These are phyloP conservation scores for Calonectria leucothoes DNA, from an alignment of 2,329 filamentous ascomycete genomes.

Conservation along the genomic window DNA sequence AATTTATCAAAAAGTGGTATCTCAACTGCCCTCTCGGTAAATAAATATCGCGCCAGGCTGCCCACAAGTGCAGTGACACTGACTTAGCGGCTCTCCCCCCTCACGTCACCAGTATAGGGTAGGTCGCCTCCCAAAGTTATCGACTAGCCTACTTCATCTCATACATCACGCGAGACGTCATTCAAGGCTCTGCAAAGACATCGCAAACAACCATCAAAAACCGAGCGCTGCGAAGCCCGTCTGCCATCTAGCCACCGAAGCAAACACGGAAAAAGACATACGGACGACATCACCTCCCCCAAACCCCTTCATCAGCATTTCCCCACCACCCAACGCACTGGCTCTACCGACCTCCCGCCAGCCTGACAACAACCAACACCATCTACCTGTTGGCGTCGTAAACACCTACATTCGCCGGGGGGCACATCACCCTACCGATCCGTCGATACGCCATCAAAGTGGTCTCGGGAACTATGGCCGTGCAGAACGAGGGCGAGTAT, in stretches of 20 bases:
- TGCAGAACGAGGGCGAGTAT: slow-evolving; percentile 65
- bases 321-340: neutral
- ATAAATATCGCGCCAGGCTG: neutral
- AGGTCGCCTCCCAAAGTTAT: neutral
- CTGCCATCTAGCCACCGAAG: neutral
- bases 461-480: slow-evolving; percentile 58
- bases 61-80: neutral
- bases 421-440: slow-evolving; percentile 16
- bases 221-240: neutral
- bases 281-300: neutral
- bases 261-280: neutral
- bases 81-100: neutral
- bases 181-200: slow-evolving; percentile 33
- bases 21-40: neutral
- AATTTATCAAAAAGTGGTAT: neutral
- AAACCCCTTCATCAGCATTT: neutral
- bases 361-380: slow-evolving; percentile 16
- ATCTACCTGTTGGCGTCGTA: slow-evolving; percentile 15
- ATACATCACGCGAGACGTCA: slow-evolving; percentile 41
- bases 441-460: slow-evolving; percentile 32
- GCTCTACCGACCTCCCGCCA: slow-evolving; percentile 10
- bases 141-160: slow-evolving; percentile 32
- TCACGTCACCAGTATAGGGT: slow-evolving; percentile 5
- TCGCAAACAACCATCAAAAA: slow-evolving; percentile 20
- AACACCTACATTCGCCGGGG: slow-evolving; percentile 19